Evolutionary conservation across 176 grass and related monocot genomes (phyloP).

Genomic region (Puccinellia tenuiflora): DNA sequence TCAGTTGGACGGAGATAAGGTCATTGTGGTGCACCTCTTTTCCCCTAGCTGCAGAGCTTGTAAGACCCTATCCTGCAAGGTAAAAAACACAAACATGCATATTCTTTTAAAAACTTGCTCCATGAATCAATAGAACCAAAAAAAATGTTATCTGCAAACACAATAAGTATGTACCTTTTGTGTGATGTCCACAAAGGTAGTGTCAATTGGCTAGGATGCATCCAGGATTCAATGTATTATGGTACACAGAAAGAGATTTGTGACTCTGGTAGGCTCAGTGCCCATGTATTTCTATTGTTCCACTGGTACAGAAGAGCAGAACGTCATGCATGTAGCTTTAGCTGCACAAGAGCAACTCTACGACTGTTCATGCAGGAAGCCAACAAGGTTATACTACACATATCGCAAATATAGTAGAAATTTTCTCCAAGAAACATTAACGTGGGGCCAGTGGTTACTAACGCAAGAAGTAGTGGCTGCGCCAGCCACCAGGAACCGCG

Average conservation of each 20-base stretch:
- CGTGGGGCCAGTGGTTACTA: neutral
- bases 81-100: slow-evolving; percentile 33
- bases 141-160: neutral
- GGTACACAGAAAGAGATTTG: slow-evolving; percentile 48
- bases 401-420: neutral
- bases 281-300: slow-evolving; percentile 47
- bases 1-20: slow-evolving; percentile 44
- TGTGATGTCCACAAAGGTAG: slow-evolving; percentile 40
- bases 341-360: slow-evolving; percentile 61
- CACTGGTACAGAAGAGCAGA: slow-evolving; percentile 44
- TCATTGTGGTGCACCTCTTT: slow-evolving; percentile 53
- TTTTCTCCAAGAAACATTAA: neutral
- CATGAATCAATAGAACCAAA: neutral
- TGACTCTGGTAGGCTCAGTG: slow-evolving; percentile 9
- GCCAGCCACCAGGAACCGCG: neutral
- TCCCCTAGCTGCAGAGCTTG: slow-evolving; percentile 59
- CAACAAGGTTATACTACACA: neutral
- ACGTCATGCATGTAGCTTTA: slow-evolving; percentile 63
- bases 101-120: neutral
- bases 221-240: slow-evolving; percentile 49
- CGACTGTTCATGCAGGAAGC: slow-evolving; percentile 6
- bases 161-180: slow-evolving; percentile 8
- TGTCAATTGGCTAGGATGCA: slow-evolving; percentile 51
- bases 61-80: slow-evolving; percentile 60
- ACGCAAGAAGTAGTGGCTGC: neutral